Conservation (phyloP, 2,329 filamentous ascomycete genomes). For the Nigrospora sphaerica region DNA sequence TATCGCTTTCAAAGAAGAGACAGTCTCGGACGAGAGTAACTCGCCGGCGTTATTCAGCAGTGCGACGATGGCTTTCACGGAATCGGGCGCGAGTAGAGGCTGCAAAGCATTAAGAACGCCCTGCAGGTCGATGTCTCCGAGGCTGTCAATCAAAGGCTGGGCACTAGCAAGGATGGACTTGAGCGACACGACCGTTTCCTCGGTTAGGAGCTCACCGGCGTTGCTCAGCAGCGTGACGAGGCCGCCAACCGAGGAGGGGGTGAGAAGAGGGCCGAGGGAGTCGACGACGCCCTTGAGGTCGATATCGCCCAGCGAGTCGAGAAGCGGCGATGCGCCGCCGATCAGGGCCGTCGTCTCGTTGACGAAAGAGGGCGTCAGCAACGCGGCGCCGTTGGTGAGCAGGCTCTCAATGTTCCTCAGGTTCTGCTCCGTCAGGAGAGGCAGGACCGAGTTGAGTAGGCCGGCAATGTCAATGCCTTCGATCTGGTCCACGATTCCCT, state of each 20-base stretch:
- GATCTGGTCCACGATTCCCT: constrained; percentile 18
- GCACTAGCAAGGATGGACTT: constrained; percentile 15
- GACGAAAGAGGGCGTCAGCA: constrained; percentile 17
- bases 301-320: constrained; percentile 13
- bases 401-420: constrained; percentile 20
- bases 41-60: constrained; percentile 28
- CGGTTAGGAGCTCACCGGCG: constrained; percentile 4
- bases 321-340: constrained; percentile 16
- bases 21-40: constrained; percentile 23
- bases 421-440: constrained; percentile 24
- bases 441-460: constrained; percentile 23
- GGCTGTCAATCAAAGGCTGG: constrained; percentile 7
- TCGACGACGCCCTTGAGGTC: constrained; percentile 20
- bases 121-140: constrained; percentile 22
- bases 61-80: constrained; percentile 19
- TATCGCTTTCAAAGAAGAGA: constrained; percentile 13
- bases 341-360: constrained; percentile 17
- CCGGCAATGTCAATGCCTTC: constrained; percentile 23
- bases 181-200: constrained; percentile 6
- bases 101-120: constrained; percentile 22
- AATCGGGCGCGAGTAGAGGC: constrained; percentile 23
- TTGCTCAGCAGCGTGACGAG: constrained; percentile 19
- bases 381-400: constrained; percentile 18
- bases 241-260: constrained; percentile 15
- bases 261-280: constrained; percentile 22